A percentile compares a stretch with the other conserved stretches of the same genome.
These are phyloP conservation scores for Annona squamosa DNA, from an alignment of 164 flowering plant species.

Conservation along the genomic window DNA sequence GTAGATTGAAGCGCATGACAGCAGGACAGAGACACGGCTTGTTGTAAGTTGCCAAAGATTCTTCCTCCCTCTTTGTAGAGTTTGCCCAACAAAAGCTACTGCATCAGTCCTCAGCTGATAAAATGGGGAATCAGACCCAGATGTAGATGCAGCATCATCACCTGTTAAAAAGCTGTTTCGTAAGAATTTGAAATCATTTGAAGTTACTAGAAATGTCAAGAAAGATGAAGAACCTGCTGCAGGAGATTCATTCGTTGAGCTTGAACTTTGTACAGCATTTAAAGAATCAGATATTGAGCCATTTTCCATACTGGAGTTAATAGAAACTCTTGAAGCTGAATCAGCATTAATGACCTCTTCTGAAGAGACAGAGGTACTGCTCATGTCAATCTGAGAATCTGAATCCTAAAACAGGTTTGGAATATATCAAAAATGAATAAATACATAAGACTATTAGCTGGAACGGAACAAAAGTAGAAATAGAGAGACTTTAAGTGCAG, in stretches of 20 bases:
- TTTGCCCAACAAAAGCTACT: slow-evolving; percentile 60
- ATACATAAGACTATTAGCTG: not conserved
- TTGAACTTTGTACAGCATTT: slow-evolving; percentile 15
- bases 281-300: slow-evolving; percentile 21
- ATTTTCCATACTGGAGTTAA: slow-evolving; percentile 16
- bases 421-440: slow-evolving; percentile 5
- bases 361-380: slow-evolving; percentile 14
- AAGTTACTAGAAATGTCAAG: slow-evolving; percentile 19
- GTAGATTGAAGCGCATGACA: slow-evolving; percentile 65
- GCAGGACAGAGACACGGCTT: slow-evolving; percentile 79
- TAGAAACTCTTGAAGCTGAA: slow-evolving; percentile 15
- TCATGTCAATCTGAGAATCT: slow-evolving; percentile 20
- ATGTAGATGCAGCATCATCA: slow-evolving; percentile 25
- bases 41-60: slow-evolving; percentile 96
- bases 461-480: no score
- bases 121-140: slow-evolving; percentile 84
- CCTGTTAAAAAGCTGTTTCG: not conserved
- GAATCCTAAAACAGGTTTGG: slow-evolving; percentile 28
- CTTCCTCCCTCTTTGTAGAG: slow-evolving; percentile 77
- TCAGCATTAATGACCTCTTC: slow-evolving; percentile 24
- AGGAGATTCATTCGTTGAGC: slow-evolving; percentile 17
- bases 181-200: not conserved
- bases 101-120: slow-evolving; percentile 81
- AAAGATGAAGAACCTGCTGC: slow-evolving; percentile 8
- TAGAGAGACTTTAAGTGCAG: no score